Evolutionary conservation across 371 early-diverging fungal genomes (phyloP).

Genomic region (Syncephalis plumigaleata): DNA sequence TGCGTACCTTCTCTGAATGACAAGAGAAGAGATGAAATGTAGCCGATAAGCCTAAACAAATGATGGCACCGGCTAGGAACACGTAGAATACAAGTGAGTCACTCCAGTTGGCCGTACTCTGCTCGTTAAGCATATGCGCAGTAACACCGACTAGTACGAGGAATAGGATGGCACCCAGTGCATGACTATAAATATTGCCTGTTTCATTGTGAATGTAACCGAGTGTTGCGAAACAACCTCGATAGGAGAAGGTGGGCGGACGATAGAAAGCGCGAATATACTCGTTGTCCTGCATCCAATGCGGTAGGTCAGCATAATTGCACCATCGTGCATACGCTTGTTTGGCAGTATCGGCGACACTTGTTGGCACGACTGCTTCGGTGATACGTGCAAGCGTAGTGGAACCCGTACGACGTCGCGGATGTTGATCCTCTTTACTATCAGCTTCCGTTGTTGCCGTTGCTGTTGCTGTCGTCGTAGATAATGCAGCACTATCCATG

Average conservation of each 20-base stretch:
- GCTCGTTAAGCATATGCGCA: constrained; percentile 1
- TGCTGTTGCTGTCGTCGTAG: too few species aligned
- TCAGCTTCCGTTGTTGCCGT: too few species aligned
- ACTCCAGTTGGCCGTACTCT: constrained; percentile 16
- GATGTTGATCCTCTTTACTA: too few species aligned
- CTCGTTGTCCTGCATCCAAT: constrained; percentile 58
- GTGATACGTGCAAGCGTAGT: too few species aligned
- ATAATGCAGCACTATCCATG: too few species aligned
- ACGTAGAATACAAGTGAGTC: constrained; percentile 46
- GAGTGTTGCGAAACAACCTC: constrained; percentile 50
- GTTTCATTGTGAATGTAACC: constrained; percentile 81
- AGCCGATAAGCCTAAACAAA: constrained; percentile 64
- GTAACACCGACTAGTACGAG: not conserved
- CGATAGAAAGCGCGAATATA: constrained; percentile 65
- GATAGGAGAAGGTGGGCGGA: constrained; percentile 48
- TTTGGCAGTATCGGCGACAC: too few species aligned
- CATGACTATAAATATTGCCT: constrained; percentile 19
- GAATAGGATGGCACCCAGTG: constrained; percentile 1
- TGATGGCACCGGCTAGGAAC: constrained; percentile 49
- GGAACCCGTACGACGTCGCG: too few species aligned
- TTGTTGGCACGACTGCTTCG: too few species aligned
- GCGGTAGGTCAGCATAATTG: constrained; percentile 36
- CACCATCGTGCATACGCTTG: constrained; percentile 4
- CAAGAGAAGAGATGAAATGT: constrained; percentile 74
- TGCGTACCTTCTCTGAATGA: constrained; percentile 56